Base-by-base conservation (phyloP, 2,329 filamentous ascomycete species). In the Ramichloridium luteum region DNA sequence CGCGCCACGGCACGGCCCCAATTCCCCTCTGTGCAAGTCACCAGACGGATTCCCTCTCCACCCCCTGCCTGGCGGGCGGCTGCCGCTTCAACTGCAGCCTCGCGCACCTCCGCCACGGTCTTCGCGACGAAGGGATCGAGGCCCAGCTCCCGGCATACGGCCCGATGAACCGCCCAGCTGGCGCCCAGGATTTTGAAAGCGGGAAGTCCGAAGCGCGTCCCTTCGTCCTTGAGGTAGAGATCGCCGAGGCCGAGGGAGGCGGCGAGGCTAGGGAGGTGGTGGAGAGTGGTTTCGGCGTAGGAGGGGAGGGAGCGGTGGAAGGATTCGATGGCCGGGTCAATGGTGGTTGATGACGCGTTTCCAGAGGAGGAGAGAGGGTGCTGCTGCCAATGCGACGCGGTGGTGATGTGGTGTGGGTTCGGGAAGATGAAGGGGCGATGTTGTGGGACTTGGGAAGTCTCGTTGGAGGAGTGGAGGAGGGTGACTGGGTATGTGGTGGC, bases 171-270 rank as follows among this genome's bases (percentile, higher is more conserved):
- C 0, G 71, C 79, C 79, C 79, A 88, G 1, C 77, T 80, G 1
- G 81, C 80, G 13, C 81, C 82, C 0, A 86, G 67, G 27, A 86
- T 80, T 54, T 90, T 90, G 63, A 86, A 88, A 0, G 80, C 69
- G 0, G 78, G 77, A 2, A 86, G 62, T 0, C 75, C 74, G 22
- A 83, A 71, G 4, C 80, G 68, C 32, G 57, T 61, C 16, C 70
- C 74, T 52, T 88, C 80, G 45, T 85, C 72, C 48, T 88, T 88
- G 40, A 85, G 47, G 22, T 75, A 64, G 3, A 86, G 61, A 4
- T 64, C 57, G 1, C 57, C 55, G 8, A 82, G 56, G 0, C 68
- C 68, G 0, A 84, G 53, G 10, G 74, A 63, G 2, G 57, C 43
- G 0, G 79, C 76, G 1, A 83, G 40, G 0, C 55, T 45, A 0